phyloP scores from a whole-genome alignment of 441 rosid genomes.

The Hura crepitans region DNA sequence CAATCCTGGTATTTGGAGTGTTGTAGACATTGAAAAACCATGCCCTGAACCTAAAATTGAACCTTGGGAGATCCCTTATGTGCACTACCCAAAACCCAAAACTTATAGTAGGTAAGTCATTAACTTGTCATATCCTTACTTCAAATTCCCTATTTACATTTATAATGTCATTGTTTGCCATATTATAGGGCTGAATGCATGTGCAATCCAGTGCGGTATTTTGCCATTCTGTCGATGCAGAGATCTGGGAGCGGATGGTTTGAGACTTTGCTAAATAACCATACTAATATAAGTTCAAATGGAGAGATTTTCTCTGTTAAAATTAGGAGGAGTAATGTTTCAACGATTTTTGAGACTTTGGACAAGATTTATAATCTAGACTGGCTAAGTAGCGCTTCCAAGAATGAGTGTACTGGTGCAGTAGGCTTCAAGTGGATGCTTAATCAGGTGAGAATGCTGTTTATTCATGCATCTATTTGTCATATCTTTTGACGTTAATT shows the following conservation, averaged over 20 bases:
- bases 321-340: conserved; percentile 69
- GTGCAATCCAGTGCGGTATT: conserved; percentile 90
- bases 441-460: conserved; percentile 61
- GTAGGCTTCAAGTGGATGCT: conserved; percentile 99
- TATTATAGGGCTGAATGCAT: conserved; percentile 69
- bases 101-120: conserved; percentile 64
- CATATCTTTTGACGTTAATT: neutral
- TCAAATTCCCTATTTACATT: conserved; percentile 12
- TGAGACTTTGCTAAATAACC: conserved; percentile 87
- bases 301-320: conserved; percentile 93
- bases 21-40: conserved; percentile 34
- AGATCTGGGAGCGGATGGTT: conserved; percentile 99
- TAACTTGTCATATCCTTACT: conserved; percentile 1
- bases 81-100: conserved; percentile 76
- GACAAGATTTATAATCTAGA: conserved; percentile 79
- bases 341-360: conserved; percentile 69
- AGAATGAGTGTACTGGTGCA: conserved; percentile 89
- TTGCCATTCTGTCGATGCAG: conserved; percentile 96
- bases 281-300: conserved; percentile 89
- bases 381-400: conserved; percentile 91
- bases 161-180: conserved; percentile 24
- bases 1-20: conserved; percentile 24
- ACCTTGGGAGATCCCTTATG: conserved; percentile 91
- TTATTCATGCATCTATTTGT: neutral
- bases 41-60: conserved; percentile 71